phyloP scores from a whole-genome alignment of 257 asterid genomes.

The Fraxinus cuspidata region DNA sequence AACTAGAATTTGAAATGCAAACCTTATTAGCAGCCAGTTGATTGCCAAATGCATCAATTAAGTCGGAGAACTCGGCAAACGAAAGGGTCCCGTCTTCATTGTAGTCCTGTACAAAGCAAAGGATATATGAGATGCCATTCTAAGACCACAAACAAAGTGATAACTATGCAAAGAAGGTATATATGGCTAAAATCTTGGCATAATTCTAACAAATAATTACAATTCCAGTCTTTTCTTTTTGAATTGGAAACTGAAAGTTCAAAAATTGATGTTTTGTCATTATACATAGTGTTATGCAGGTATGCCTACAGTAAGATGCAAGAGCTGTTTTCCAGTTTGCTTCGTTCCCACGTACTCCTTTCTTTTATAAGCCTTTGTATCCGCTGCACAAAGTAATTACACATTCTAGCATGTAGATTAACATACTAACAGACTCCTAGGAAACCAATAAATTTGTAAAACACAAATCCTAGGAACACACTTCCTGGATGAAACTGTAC shows the following conservation, averaged over 20 bases:
- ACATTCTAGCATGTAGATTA: background rate
- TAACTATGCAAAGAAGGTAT: constrained; percentile 14
- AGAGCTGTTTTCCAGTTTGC: constrained; percentile 9
- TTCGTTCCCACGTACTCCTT: constrained; percentile 15
- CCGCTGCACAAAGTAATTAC: background rate
- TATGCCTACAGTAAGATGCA: constrained; percentile 3
- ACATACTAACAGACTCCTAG: background rate
- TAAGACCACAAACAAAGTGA: constrained; percentile 23
- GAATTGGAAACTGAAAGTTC: background rate
- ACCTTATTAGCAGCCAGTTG: constrained; percentile 90
- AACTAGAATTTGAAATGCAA: constrained; percentile 21
- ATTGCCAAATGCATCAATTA: constrained; percentile 94
- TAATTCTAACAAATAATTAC: constrained; percentile 1
- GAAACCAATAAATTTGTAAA: background rate
- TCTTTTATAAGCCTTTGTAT: background rate
- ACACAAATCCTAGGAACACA: background rate
- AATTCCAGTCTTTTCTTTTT: background rate
- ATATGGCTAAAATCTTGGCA: constrained; percentile 21
- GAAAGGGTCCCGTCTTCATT: constrained; percentile 85
- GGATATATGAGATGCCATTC: constrained; percentile 8
- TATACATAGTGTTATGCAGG: constrained; percentile 13
- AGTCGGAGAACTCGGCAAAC: constrained; percentile 67
- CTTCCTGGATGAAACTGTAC: constrained; percentile 1
- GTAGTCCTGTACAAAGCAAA: constrained; percentile 64
- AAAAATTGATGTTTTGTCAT: constrained; percentile 4